phyloP scores from a whole-genome alignment of 2,329 filamentous ascomycete genomes.

The Claviceps arundinis region DNA sequence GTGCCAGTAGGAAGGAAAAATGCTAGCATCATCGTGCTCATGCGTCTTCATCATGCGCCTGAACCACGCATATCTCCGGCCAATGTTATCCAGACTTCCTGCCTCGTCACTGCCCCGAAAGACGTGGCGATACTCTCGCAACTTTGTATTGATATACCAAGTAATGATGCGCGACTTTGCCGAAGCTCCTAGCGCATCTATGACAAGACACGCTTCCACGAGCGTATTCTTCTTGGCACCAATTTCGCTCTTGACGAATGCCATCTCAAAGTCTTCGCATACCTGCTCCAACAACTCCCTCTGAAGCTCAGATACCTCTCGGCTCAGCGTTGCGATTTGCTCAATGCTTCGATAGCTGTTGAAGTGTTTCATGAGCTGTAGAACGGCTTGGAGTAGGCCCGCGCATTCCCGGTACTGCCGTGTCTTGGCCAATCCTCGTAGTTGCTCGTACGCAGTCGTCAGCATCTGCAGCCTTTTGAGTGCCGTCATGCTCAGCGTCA shows the following conservation, averaged over 20 bases:
- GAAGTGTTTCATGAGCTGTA: slow-evolving; percentile 97
- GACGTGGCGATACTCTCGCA: slow-evolving; percentile 89
- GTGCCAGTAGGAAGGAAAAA: slow-evolving; percentile 81
- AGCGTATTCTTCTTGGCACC: slow-evolving; percentile 55
- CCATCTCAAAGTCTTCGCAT: slow-evolving; percentile 97
- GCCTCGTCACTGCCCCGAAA: slow-evolving; percentile 96
- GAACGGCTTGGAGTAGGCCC: slow-evolving; percentile 81
- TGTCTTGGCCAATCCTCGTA: slow-evolving; percentile 68
- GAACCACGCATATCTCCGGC: slow-evolving; percentile 90
- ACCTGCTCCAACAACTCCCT: slow-evolving; percentile 88
- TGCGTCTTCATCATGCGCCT: slow-evolving; percentile 90
- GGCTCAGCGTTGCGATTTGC: slow-evolving; percentile 86
- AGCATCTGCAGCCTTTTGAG: slow-evolving; percentile 96
- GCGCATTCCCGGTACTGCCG: slow-evolving; percentile 92
- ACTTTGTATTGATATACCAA: slow-evolving; percentile 96
- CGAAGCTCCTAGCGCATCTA: slow-evolving; percentile 85
- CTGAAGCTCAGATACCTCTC: slow-evolving; percentile 88
- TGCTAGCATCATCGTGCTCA: slow-evolving; percentile 77
- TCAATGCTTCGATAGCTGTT: slow-evolving; percentile 96
- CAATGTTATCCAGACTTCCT: slow-evolving; percentile 91
- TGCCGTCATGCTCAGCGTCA: slow-evolving; percentile 95
- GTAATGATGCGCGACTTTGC: slow-evolving; percentile 72
- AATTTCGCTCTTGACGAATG: slow-evolving; percentile 82
- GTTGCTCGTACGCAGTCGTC: slow-evolving; percentile 96
- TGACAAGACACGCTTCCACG: slow-evolving; percentile 78